phyloP scores from a whole-genome alignment of 208 protist genomes.

The Trypanosoma grayi region DNA sequence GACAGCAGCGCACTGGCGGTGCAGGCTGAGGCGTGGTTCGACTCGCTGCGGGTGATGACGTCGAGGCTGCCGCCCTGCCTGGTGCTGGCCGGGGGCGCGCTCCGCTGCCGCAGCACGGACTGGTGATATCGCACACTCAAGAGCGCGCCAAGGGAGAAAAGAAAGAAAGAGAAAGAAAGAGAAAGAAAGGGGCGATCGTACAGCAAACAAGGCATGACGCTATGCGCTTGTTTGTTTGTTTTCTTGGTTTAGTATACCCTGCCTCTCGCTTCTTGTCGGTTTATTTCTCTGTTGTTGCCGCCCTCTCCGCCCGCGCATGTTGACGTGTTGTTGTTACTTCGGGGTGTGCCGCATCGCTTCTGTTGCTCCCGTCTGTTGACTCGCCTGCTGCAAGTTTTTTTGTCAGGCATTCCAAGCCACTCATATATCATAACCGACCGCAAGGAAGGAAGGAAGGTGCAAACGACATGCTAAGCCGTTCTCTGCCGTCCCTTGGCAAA shows the following conservation, averaged over 20 bases:
- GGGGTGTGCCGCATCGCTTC: no score
- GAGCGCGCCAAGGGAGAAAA: no score
- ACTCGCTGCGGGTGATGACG: background rate
- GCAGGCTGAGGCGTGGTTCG: constrained; percentile 6
- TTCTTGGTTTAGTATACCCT: constrained; percentile 11
- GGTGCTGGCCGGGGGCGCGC: constrained; percentile 3
- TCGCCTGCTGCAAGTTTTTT: no score
- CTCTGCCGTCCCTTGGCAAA: constrained; percentile 38
- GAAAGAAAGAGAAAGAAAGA: constrained; percentile 4
- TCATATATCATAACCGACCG: no score
- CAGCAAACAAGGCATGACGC: constrained; percentile 11
- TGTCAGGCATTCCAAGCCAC: no score
- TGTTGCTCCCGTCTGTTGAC: no score
- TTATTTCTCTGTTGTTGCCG: no score
- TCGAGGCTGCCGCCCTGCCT: constrained; percentile 3
- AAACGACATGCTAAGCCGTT: constrained; percentile 53
- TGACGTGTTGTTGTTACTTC: no score
- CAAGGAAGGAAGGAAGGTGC: background rate
- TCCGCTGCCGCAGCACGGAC: constrained; percentile 14
- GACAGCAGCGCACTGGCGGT: background rate
- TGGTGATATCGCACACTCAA: no score
- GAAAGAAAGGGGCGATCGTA: background rate
- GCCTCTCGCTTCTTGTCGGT: no score
- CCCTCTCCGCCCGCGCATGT: no score
- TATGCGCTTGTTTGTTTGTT: constrained; percentile 5